phyloP scores from a whole-genome alignment of 2,329 filamentous ascomycete species.

The Myriosclerotinia scirpicola region DNA sequence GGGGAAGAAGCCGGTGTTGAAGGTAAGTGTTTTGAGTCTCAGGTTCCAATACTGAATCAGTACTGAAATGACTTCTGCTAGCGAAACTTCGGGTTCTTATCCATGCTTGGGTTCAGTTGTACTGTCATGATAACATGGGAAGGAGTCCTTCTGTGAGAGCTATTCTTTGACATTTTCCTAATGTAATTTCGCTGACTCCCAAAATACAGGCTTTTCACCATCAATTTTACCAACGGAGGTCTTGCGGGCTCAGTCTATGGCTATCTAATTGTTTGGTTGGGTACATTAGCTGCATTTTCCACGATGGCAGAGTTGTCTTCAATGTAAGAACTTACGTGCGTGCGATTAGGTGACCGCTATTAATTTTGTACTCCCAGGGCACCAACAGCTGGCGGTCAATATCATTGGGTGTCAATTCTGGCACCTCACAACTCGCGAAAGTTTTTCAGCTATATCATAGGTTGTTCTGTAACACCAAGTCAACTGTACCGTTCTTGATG shows the following conservation, averaged over 20 bases:
- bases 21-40: neutral
- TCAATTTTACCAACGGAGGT: slow-evolving; percentile 16
- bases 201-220: slow-evolving; percentile 4
- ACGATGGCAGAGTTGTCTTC: slow-evolving; percentile 34
- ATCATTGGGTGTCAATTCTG: slow-evolving; percentile 57
- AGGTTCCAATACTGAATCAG: neutral
- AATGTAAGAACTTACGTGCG: slow-evolving; percentile 27
- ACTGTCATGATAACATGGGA: slow-evolving; percentile 48
- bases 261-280: slow-evolving; percentile 40
- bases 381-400: slow-evolving; percentile 57
- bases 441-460: slow-evolving; percentile 54
- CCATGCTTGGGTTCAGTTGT: slow-evolving; percentile 45
- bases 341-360: neutral
- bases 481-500: neutral
- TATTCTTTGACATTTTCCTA: neutral
- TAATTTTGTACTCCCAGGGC: slow-evolving; percentile 40
- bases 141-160: slow-evolving; percentile 18
- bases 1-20: slow-evolving; percentile 13
- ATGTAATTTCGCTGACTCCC: neutral
- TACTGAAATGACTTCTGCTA: slow-evolving; percentile 24
- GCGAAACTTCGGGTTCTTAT: slow-evolving; percentile 44
- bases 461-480: slow-evolving; percentile 32
- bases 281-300: slow-evolving; percentile 29
- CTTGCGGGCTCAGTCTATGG: slow-evolving; percentile 44
- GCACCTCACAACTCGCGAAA: slow-evolving; percentile 49